These are phyloP conservation scores for Alternaria sp. DNA, from an alignment of 2,329 filamentous ascomycete species.

Conservation along the genomic window DNA sequence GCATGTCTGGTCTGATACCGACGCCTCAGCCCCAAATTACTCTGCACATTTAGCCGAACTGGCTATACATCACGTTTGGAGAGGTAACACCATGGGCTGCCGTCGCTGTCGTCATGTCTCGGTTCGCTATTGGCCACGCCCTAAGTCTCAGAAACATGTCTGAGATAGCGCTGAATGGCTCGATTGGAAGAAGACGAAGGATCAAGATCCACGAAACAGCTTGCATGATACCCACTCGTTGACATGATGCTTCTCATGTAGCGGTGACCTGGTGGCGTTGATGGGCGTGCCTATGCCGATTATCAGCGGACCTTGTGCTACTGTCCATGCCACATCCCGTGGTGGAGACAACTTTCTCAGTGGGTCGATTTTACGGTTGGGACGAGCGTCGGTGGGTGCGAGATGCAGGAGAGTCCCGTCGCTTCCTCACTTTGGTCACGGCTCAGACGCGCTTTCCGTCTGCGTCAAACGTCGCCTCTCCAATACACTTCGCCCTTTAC, in stretches of 20 bases:
- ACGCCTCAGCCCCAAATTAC: background rate
- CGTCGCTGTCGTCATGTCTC: background rate
- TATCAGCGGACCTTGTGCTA: background rate
- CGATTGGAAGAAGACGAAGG: background rate
- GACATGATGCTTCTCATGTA: background rate
- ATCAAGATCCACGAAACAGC: background rate
- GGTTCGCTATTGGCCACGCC: background rate
- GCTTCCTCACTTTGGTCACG: background rate
- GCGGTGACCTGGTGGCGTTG: background rate
- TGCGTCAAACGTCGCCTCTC: background rate
- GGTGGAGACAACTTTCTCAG: background rate
- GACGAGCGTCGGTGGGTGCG: background rate
- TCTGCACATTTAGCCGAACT: background rate
- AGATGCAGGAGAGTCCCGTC: background rate
- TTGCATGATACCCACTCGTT: background rate
- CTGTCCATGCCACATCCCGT: background rate
- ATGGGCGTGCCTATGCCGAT: background rate
- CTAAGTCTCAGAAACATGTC: background rate
- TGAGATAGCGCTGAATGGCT: background rate
- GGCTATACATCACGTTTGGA: background rate
- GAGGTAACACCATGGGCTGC: background rate
- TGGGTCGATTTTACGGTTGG: background rate
- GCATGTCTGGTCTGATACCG: background rate
- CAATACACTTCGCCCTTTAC: background rate
- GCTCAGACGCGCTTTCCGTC: background rate